Evolutionary conservation across 495 filamentous ascomycete species (phyloP).

Genomic region (Hyphodiscus hymeniophilus): DNA sequence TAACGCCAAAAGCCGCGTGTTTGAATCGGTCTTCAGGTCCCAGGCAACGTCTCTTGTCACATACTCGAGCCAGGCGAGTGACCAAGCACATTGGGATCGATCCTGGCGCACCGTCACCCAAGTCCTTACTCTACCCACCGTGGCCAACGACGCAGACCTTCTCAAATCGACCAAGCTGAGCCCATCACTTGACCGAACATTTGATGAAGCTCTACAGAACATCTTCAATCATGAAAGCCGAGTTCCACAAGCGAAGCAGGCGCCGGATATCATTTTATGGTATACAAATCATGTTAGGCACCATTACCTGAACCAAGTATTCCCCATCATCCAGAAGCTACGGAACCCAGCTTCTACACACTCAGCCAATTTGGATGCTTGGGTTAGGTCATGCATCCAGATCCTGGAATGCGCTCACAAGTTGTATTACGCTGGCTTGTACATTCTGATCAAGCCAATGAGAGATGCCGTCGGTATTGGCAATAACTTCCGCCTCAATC

Average conservation of each 20-base stretch:
- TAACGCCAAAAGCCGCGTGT: conserved; percentile 26
- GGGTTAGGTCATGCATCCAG: conserved; percentile 33
- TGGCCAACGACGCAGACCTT: conserved; percentile 21
- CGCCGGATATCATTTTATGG: conserved; percentile 42
- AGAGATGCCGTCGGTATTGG: conserved; percentile 8
- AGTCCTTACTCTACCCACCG: conserved; percentile 45
- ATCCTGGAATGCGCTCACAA: conserved; percentile 41
- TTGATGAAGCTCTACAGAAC: conserved; percentile 35
- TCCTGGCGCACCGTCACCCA: conserved; percentile 62
- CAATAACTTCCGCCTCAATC: conserved; percentile 43
- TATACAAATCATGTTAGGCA: conserved; percentile 41
- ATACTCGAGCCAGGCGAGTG: conserved; percentile 22
- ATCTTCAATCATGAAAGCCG: conserved; percentile 30
- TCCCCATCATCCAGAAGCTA: conserved; percentile 33
- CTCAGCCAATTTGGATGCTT: background rate
- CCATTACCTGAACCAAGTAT: conserved; percentile 42
- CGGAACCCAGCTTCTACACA: background rate
- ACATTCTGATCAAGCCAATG: conserved; percentile 33
- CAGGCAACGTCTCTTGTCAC: conserved; percentile 14
- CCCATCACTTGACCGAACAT: background rate
- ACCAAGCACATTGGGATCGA: conserved; percentile 56
- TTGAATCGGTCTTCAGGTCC: conserved; percentile 44
- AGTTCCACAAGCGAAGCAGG: conserved; percentile 35
- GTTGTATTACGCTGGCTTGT: conserved; percentile 41
- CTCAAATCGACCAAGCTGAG: conserved; percentile 29